These are phyloP conservation scores for Prunus padus DNA, from an alignment of 306 rosid genomes.

Conservation along the genomic window DNA sequence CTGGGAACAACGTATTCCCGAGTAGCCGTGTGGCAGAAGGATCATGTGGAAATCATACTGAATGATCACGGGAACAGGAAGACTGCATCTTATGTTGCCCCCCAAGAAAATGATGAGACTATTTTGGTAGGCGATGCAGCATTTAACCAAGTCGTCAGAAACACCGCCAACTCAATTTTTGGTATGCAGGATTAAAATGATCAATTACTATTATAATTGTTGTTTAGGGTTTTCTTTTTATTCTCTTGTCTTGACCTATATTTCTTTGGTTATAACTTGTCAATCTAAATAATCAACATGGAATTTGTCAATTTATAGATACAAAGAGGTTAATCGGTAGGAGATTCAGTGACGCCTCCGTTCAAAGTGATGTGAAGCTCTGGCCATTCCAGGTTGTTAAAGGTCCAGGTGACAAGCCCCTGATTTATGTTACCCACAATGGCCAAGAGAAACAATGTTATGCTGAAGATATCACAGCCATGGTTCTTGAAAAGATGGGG, in stretches of 20 bases:
- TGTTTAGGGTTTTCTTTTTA: no score
- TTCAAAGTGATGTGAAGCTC: background rate
- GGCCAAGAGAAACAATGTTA: background rate
- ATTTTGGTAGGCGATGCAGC: background rate
- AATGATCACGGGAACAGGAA: background rate
- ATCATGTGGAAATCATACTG: background rate
- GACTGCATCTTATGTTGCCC: background rate
- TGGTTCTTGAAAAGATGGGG: background rate
- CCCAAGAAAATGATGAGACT: background rate
- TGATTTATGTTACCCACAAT: background rate
- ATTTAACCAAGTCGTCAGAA: background rate
- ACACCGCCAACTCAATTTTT: background rate
- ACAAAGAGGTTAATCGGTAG: background rate
- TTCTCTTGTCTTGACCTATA: no score
- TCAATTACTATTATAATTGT: no score
- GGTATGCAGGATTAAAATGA: background rate
- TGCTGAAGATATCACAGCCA: background rate
- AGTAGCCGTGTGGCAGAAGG: background rate
- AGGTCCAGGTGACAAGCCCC: background rate
- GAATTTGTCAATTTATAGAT: background rate
- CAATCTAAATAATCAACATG: background rate
- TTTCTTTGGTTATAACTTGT: no score
- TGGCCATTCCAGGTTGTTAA: slow-evolving; percentile 2
- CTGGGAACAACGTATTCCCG: background rate
- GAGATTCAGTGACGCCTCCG: background rate